Evolutionary conservation across 306 rosid species (phyloP).

Genomic region (cucumber (Cucumis sativus)): DNA sequence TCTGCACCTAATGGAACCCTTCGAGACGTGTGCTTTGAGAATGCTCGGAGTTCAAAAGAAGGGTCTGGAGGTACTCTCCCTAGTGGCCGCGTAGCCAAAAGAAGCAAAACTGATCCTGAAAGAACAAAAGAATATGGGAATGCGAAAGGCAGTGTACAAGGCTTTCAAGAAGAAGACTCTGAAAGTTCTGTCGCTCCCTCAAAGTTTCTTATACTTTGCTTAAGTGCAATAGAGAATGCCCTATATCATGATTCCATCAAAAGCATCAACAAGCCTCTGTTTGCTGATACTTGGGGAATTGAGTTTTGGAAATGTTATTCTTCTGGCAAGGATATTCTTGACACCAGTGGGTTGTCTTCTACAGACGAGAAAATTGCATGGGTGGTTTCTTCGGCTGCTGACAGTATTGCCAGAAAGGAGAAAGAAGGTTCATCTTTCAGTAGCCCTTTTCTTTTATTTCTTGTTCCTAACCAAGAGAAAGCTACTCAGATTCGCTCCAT

Average conservation of each 20-base stretch:
- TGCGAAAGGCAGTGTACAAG: slow-evolving; percentile 8
- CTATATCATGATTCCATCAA: slow-evolving; percentile 29
- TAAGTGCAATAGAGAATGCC: slow-evolving; percentile 64
- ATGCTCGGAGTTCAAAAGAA: slow-evolving; percentile 12
- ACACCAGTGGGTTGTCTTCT: slow-evolving; percentile 52
- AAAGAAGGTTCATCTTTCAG: slow-evolving; percentile 47
- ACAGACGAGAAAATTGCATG: slow-evolving; percentile 73
- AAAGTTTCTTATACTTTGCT: slow-evolving; percentile 63
- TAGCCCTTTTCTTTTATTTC: slow-evolving; percentile 71
- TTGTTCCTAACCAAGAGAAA: slow-evolving; percentile 74
- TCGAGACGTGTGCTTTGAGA: slow-evolving; percentile 10
- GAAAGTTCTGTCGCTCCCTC: slow-evolving; percentile 50
- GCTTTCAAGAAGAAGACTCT: slow-evolving; percentile 11
- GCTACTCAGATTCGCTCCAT: slow-evolving; percentile 61
- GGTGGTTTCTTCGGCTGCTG: slow-evolving; percentile 72
- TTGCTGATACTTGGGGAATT: slow-evolving; percentile 64
- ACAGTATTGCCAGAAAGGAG: slow-evolving; percentile 67
- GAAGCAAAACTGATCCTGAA: slow-evolving; percentile 10
- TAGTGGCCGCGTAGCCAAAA: slow-evolving; percentile 5
- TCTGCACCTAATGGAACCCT: slow-evolving; percentile 7
- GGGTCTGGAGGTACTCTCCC: background rate
- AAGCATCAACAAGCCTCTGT: slow-evolving; percentile 51
- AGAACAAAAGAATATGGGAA: slow-evolving; percentile 15
- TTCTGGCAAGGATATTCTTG: slow-evolving; percentile 60
- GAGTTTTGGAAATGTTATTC: slow-evolving; percentile 71